Evolutionary conservation across 352 stramenopile genomes (phyloP), one percentile per base, ranked within the genome.

Genomic region (Plasmopara halstedii): DNA sequence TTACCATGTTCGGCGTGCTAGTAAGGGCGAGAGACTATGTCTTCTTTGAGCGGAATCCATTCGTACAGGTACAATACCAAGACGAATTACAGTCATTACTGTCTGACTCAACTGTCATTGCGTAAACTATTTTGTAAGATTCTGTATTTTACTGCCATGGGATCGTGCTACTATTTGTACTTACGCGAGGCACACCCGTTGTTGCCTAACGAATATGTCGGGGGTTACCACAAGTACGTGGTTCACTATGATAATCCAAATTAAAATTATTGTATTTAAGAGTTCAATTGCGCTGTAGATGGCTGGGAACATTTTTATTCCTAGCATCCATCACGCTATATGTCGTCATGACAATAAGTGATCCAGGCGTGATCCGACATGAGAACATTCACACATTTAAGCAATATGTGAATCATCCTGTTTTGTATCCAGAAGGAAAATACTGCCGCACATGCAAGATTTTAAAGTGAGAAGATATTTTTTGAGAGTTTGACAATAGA

Each of bases 371-470:
- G 38, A 84, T 95, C 45, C 69, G 58, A 9, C 31, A 26, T 8
- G 50, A 65, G 10, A 94, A 82, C 32, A 37, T 85, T 15, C 20
- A 63, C 25, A 26, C 47, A 22, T 80, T 85, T 54, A 55, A 61
- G 34, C 56, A 70, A 27, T 94, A 95, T 57, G 75, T 75, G 7
- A 70, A 67, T 23, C 84, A 96, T 23, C 76, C 73, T 1, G 76
- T 93, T 36, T 52, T 96, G 17, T 96, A 78, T 42, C 76, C 81
- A 0, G 66, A 82, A 41, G 63, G 63, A n/a, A 88, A 88, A 45
- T 85, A 75, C 29, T 96, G 85, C 50, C 62, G 64, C 21, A 96
- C 85, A 0, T 96, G 85, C 78, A 85, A 91, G 56, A 89, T 82
- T 3, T 57, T 61, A 37, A 96, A 96, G 81, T 92, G 43, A 47